Evolutionary conservation across 805 yeast species (phyloP).

Genomic region (Lipomyces yamadae): DNA sequence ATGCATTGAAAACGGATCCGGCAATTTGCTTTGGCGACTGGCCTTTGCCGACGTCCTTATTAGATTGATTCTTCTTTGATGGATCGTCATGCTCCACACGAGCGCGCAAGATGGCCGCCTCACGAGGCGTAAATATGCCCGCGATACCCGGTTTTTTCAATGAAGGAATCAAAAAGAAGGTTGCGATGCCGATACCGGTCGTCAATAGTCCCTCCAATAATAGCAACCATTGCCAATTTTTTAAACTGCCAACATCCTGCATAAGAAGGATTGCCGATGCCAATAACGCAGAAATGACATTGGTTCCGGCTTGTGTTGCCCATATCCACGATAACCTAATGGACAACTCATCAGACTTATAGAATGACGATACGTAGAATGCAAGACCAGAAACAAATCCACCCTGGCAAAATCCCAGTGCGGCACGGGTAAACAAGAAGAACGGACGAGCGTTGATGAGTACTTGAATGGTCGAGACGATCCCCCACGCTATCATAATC

Average conservation of each 20-base stretch:
- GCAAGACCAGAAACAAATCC: constrained; percentile 71
- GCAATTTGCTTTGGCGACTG: constrained; percentile 51
- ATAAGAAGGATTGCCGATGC: constrained; percentile 62
- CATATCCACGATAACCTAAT: constrained; percentile 65
- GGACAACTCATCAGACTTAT: constrained; percentile 61
- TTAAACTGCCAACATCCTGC: constrained; percentile 41
- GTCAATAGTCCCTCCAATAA: constrained; percentile 62
- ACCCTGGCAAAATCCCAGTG: constrained; percentile 64
- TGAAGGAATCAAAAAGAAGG: constrained; percentile 46
- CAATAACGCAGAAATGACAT: constrained; percentile 53
- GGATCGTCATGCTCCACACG: constrained; percentile 31
- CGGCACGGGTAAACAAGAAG: constrained; percentile 55
- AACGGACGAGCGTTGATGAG: constrained; percentile 48
- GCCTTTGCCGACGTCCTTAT: constrained; percentile 50
- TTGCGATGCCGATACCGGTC: constrained; percentile 55
- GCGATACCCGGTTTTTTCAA: constrained; percentile 24
- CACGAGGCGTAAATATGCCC: constrained; percentile 26
- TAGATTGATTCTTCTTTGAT: constrained; percentile 27
- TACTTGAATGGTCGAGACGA: constrained; percentile 59
- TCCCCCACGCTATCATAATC: constrained; percentile 59
- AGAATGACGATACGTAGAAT: constrained; percentile 70
- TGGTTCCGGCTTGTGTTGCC: constrained; percentile 58
- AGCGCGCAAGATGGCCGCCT: constrained; percentile 33
- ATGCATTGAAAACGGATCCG: constrained; percentile 45
- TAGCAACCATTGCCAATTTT: constrained; percentile 71